Evolutionary conservation across 805 yeast species (phyloP), one percentile per base, ranked within the genome.

Genomic region (Suhomyces vadensis): DNA sequence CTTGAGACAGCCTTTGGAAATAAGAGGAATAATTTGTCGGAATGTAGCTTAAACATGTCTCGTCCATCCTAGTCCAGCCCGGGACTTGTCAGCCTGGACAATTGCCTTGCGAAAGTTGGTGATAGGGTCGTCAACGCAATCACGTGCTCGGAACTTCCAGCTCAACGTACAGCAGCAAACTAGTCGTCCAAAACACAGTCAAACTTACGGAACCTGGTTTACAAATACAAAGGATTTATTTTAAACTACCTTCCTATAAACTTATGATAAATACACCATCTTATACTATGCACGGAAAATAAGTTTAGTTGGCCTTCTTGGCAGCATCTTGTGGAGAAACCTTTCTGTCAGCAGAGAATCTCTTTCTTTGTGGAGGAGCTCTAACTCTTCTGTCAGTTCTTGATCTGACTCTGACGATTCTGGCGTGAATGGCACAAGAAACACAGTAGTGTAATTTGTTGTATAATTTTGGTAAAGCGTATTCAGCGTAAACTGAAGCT

Each of bases 371-470:
- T 65, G 99, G 99, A 60, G 99, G 98, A 76, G 98, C 71, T 85
- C 99, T 91, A 80, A 87, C 76, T 80, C 94, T 92, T 85, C 99
- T 94, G 83, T 91, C 95, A 64, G 85, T 81, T 83, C 98, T 87
- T 60, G 98, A 94, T 85, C 99, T 94, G 65, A 94, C 99, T 83
- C 99, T 94, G 71, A 94, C 99, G 68, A 94, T 87, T 89, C 96
- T 94, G 78, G 97, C 95, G 85, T 94, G 99, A 67, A 94, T 92
- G 67, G 99, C 99, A 81, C 99, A 94, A 56, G 99, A 94, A 66
- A 94, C 94, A 86, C 99, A 94, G 94, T 94, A 94, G 85, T 92
- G 97, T 77, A 92, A 84, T 84, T 94, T 94, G 89, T 94, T 87
- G 95, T 92, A 94, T 73, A 94, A 86, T 86, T 94, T 94, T 80